Evolutionary conservation across 2,329 filamentous ascomycete genomes (phyloP).

Genomic region (Aspergillus uvarum): DNA sequence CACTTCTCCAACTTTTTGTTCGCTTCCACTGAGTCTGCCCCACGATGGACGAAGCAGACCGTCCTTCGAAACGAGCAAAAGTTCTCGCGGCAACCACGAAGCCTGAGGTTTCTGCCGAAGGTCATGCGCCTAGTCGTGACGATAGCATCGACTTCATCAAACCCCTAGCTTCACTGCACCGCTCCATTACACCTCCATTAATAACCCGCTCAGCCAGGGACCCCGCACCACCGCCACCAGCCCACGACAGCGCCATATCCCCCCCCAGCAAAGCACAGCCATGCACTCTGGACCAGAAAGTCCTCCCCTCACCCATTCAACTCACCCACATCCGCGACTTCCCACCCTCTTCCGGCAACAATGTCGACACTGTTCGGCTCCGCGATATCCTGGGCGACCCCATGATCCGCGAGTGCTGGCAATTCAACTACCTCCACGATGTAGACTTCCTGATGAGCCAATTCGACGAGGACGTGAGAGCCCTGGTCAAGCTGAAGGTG

Average conservation of each 20-base stretch:
- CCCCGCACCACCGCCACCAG: not conserved
- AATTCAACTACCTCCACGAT: slow-evolving; percentile 58
- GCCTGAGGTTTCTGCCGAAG: not conserved
- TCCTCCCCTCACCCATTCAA: slow-evolving; percentile 64
- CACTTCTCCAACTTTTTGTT: not conserved
- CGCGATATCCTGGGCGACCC: slow-evolving; percentile 71
- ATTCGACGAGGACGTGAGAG: slow-evolving; percentile 58
- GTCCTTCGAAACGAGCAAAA: slow-evolving; percentile 18
- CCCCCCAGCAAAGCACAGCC: not conserved
- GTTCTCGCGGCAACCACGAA: not conserved
- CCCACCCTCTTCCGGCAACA: slow-evolving; percentile 52
- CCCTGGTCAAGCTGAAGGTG: slow-evolving; percentile 56
- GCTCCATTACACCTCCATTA: slow-evolving; percentile 32
- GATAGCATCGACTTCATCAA: not conserved
- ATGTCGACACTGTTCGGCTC: slow-evolving; percentile 66
- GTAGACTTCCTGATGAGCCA: slow-evolving; percentile 60
- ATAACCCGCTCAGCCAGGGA: slow-evolving; percentile 6
- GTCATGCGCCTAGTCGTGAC: not conserved
- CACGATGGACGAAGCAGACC: slow-evolving; percentile 9
- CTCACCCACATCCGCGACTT: slow-evolving; percentile 70
- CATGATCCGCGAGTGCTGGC: slow-evolving; percentile 64
- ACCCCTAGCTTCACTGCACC: slow-evolving; percentile 28
- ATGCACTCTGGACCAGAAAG: not conserved
- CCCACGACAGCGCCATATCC: not conserved
- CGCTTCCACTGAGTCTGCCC: not conserved